phyloP scores from a whole-genome alignment of 306 rosid species.

The Quercus robur region DNA sequence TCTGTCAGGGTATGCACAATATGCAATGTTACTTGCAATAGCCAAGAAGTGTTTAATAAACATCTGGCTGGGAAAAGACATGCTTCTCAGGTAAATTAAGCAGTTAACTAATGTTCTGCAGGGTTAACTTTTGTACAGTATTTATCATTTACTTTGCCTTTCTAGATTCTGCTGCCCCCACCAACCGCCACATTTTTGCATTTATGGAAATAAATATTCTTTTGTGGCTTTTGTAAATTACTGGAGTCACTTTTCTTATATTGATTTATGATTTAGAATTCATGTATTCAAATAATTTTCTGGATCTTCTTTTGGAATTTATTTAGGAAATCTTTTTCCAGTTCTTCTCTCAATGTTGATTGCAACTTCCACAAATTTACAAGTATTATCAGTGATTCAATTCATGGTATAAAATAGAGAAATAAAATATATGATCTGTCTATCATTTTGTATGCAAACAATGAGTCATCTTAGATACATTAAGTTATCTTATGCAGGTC shows the following conservation, averaged over 20 bases:
- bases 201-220: neutral
- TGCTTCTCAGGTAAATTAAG: constrained; percentile 51
- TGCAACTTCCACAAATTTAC: neutral
- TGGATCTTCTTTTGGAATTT: neutral
- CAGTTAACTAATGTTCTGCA: constrained; percentile 10
- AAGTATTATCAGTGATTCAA: neutral
- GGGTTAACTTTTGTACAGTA: neutral
- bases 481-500: neutral
- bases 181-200: neutral
- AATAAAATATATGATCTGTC: neutral
- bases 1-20: constrained; percentile 41
- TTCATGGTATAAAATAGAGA: neutral
- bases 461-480: neutral
- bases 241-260: neutral
- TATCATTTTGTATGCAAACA: neutral
- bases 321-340: neutral
- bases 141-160: neutral
- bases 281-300: neutral
- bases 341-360: neutral
- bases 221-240: neutral
- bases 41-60: constrained; percentile 47
- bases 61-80: constrained; percentile 67
- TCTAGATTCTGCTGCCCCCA: neutral
- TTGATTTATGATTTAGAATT: neutral
- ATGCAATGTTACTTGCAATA: constrained; percentile 57